Conservation (phyloP, 2,329 filamentous ascomycete species). For the Orbilia oligospora region DNA sequence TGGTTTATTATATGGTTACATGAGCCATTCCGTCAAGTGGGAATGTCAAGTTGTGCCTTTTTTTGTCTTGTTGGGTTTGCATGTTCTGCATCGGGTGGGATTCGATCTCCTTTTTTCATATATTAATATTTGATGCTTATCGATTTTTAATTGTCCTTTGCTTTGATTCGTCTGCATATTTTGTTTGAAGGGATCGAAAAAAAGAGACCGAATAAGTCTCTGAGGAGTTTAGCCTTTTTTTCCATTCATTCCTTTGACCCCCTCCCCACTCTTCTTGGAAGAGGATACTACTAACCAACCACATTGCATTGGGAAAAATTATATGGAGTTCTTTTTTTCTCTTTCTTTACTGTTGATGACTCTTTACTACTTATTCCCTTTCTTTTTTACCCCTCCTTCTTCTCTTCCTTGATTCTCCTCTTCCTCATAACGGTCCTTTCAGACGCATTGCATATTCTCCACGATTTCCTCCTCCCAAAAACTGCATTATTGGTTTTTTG, state of each 20-base stretch:
- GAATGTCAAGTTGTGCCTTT: constrained; percentile 1
- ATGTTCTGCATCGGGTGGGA: constrained; percentile 40
- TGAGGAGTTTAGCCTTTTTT: constrained; percentile 20
- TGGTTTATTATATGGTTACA: constrained; percentile 60
- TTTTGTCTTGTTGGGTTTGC: constrained; percentile 18
- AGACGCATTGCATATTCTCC: neutral
- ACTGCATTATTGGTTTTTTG: neutral
- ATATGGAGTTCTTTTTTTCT: constrained; percentile 53
- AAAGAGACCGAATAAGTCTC: neutral
- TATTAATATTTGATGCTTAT: constrained; percentile 14
- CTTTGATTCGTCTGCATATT: neutral
- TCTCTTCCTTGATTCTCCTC: neutral
- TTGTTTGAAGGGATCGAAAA: constrained; percentile 14
- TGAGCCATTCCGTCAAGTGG: neutral
- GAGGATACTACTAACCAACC: neutral
- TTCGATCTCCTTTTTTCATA: constrained; percentile 31
- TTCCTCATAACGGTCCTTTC: constrained; percentile 7
- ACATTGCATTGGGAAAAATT: constrained; percentile 36
- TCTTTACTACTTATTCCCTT: neutral
- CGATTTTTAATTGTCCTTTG: constrained; percentile 23
- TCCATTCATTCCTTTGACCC: constrained; percentile 32
- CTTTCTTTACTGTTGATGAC: constrained; percentile 24
- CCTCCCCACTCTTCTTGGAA: neutral
- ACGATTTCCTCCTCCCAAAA: neutral
- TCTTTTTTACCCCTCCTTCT: neutral